Conservation (phyloP, 805 yeast species). For the Candida methanosorbosa region DNA sequence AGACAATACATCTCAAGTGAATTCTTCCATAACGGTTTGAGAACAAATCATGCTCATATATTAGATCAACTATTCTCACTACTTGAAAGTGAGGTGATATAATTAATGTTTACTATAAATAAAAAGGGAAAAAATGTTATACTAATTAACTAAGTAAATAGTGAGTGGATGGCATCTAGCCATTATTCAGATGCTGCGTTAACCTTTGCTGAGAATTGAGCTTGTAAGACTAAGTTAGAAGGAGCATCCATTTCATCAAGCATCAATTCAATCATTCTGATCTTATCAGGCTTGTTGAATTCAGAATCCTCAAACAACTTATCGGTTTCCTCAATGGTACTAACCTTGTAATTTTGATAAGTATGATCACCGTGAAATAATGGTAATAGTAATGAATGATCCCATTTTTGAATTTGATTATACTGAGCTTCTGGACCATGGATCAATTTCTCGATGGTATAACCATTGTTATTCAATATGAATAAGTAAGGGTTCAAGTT, state of each 20-base stretch:
- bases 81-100: constrained; percentile 22
- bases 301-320: constrained; percentile 34
- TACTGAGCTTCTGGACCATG: constrained; percentile 60
- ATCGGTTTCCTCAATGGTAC: constrained; percentile 52
- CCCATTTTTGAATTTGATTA: constrained; percentile 64
- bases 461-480: constrained; percentile 64
- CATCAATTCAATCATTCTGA: constrained; percentile 62
- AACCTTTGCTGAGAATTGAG: constrained; percentile 37
- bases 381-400: constrained; percentile 48
- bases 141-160: too few species aligned
- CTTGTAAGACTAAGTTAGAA: constrained; percentile 55
- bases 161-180: too few species aligned
- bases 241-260: constrained; percentile 67
- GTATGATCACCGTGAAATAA: constrained; percentile 48
- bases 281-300: constrained; percentile 48
- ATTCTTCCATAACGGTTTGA: constrained; percentile 41
- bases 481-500: constrained; percentile 59
- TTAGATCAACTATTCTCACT: constrained; percentile 30
- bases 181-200: constrained; percentile 12
- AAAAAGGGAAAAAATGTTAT: background rate
- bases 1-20: constrained; percentile 38
- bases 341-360: constrained; percentile 46
- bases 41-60: constrained; percentile 31
- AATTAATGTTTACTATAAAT: background rate
- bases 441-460: constrained; percentile 67